Evolutionary conservation across 2,329 filamentous ascomycete genomes (phyloP), one percentile per base, ranked within the genome.

Genomic region (Pseudogymnoascus sp.): DNA sequence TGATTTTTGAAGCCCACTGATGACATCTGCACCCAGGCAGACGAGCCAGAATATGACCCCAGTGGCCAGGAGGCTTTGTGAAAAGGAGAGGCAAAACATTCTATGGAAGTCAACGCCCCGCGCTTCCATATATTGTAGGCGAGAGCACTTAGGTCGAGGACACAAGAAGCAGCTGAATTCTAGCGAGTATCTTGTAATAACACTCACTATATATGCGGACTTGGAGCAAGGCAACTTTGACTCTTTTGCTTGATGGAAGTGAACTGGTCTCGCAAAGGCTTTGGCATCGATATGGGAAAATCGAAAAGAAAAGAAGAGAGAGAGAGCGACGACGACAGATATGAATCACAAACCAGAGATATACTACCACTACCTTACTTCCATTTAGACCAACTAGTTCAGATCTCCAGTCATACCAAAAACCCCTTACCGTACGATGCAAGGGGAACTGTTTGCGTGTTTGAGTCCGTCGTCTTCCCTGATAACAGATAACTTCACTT

Each of bases 221-320:
- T 56, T 56, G 50, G 50, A n/a, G n/a, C n/a, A 56, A 56, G 50
- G 50, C 50, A 33, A 56, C 28, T 56, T 56, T 33, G 50, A 21
- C 28, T 56, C 50, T 56, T 56, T 33, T 33, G 28, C 28, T 56
- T 31, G n/a, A 12, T 11, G 47, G 18, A 12, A 11, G 28, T 18
- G 28, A 33, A 12, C n/a, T 12, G 25, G 6, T 33, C 25, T 33
- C 50, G 6, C 16, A 18, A 12, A 33, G 50, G 11, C 16, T 56
- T 21, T 11, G 28, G 14, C 5, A 33, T 18, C 50, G 47, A 5
- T 31, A 33, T 33, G 8, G 10, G 25, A 31, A 50, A 53, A 56
- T 18, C 1, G 5, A 33, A 56, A 14, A 53, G 23, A 33, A 33
- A 23, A 23, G 42, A 21, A 33, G n/a, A 56, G n/a, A 33, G n/a